Evolutionary conservation across 441 rosid species (phyloP).

Genomic region (Jatropha podagrica): DNA sequence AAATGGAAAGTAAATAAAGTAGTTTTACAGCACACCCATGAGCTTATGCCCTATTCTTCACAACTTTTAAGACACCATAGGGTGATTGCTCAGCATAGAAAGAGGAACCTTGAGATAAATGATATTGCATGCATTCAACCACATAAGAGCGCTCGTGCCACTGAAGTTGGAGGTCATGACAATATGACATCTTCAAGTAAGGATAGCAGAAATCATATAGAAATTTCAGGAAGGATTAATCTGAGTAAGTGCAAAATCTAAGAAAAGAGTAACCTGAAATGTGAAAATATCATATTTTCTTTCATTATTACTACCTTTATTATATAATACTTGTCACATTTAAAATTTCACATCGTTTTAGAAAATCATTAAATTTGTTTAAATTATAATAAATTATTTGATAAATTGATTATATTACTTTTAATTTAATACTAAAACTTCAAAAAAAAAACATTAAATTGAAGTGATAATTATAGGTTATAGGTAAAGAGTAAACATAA

Average conservation of each 20-base stretch:
- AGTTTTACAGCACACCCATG: constrained; percentile 1
- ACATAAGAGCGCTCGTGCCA: neutral
- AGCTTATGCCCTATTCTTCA: neutral
- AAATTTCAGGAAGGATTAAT: neutral
- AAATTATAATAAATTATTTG: too few species aligned
- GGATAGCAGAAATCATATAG: neutral
- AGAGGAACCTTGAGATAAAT: constrained; percentile 6
- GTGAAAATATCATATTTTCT: neutral
- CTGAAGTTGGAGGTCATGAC: neutral
- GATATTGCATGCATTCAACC: neutral
- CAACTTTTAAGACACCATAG: neutral
- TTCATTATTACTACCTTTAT: neutral
- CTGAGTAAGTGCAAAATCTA: neutral
- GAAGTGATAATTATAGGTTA: too few species aligned
- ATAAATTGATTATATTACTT: too few species aligned
- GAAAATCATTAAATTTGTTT: too few species aligned
- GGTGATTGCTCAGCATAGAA: neutral
- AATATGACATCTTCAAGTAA: neutral
- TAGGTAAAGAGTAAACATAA: too few species aligned
- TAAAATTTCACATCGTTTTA: too few species aligned
- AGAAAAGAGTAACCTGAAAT: neutral
- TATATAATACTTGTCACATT: too few species aligned
- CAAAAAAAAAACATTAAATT: too few species aligned
- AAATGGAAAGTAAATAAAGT: neutral
- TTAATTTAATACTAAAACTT: too few species aligned